Evolutionary conservation across 1,284 basidiomycete species (phyloP).

Genomic region (Gymnopus androsaceus): DNA sequence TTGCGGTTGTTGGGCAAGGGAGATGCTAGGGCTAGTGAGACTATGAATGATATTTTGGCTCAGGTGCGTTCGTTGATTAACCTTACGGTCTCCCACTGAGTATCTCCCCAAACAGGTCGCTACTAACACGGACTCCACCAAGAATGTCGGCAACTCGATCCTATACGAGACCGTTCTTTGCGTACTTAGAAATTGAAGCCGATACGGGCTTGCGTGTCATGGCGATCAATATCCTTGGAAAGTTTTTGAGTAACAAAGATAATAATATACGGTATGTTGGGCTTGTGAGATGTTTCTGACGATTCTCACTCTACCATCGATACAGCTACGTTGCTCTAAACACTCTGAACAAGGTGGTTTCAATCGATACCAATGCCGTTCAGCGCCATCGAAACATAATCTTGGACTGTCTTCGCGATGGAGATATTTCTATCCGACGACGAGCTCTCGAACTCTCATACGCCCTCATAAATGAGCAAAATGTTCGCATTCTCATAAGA

Average conservation of each 20-base stretch:
- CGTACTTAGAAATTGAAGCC: conserved; percentile 97
- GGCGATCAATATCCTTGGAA: conserved; percentile 99
- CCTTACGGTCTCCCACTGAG: background rate
- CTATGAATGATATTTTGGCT: conserved; percentile 98
- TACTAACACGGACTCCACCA: conserved; percentile 96
- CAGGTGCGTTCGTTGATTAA: conserved; percentile 55
- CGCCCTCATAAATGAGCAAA: conserved; percentile 94
- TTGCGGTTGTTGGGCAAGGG: conserved; percentile 87
- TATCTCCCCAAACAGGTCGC: conserved; percentile 72
- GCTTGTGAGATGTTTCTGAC: background rate
- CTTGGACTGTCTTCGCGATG: conserved; percentile 96
- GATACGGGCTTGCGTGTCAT: conserved; percentile 95
- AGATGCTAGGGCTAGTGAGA: conserved; percentile 86
- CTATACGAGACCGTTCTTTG: conserved; percentile 98
- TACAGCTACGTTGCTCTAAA: conserved; percentile 95
- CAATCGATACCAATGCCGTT: conserved; percentile 97
- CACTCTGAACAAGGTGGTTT: conserved; percentile 97
- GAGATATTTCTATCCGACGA: conserved; percentile 97
- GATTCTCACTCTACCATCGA: background rate
- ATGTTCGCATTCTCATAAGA: conserved; percentile 89
- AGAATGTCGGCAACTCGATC: conserved; percentile 98
- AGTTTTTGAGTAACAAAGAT: conserved; percentile 96
- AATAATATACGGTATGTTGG: conserved; percentile 91
- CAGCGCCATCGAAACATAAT: conserved; percentile 98
- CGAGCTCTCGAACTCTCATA: conserved; percentile 97